These are phyloP conservation scores for Musa balbisiana DNA, from an alignment of 202 grass and related monocot species.

Conservation along the genomic window DNA sequence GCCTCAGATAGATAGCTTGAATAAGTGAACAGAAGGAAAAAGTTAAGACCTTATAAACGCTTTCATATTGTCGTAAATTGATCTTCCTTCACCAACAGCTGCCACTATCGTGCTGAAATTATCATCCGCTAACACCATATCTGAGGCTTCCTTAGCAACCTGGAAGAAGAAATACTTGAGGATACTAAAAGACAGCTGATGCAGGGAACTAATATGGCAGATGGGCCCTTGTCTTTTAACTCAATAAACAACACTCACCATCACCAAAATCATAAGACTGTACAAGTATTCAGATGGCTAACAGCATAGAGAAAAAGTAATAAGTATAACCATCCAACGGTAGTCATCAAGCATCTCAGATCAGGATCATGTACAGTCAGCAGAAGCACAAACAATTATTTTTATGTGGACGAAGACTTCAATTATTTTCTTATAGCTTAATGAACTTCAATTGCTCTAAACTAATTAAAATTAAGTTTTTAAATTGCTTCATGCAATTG, in stretches of 20 bases:
- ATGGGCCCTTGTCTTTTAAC: no score
- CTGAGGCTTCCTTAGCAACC: conserved; percentile 16
- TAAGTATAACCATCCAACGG: not conserved
- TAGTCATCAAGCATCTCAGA: not conserved
- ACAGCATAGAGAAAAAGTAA: not conserved
- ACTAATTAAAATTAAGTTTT: no score
- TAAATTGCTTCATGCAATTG: no score
- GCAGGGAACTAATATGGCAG: not conserved
- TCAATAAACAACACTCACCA: no score
- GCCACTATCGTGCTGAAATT: conserved; percentile 21
- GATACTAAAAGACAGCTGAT: not conserved
- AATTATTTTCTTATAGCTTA: no score
- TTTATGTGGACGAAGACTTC: not conserved
- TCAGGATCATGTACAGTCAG: not conserved
- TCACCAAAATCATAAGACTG: not conserved
- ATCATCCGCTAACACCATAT: conserved; percentile 18
- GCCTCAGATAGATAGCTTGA: not conserved
- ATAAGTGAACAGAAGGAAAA: not conserved
- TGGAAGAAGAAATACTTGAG: not conserved
- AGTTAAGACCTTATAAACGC: conserved; percentile 15
- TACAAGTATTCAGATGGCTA: not conserved
- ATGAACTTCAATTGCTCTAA: no score
- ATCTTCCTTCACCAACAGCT: conserved; percentile 22
- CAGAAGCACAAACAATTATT: not conserved
- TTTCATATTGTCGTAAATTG: conserved; percentile 19